These are phyloP conservation scores for Hanseniaspora mollemarum DNA, from an alignment of 805 yeast genomes.

Conservation along the genomic window DNA sequence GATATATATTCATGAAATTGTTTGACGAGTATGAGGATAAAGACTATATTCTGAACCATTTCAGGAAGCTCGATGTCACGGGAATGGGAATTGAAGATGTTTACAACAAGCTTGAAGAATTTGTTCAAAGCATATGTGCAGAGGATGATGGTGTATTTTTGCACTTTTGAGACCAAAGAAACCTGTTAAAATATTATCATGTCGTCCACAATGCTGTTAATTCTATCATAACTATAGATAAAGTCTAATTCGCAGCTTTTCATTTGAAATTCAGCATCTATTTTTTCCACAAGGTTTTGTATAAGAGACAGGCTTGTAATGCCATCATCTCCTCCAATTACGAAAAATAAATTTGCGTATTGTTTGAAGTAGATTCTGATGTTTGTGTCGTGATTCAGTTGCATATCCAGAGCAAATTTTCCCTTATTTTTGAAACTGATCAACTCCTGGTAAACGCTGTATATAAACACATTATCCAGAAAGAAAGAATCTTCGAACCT, in stretches of 20 bases:
- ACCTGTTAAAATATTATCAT: neutral
- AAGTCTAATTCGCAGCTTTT: slow-evolving; percentile 2
- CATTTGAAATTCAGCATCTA: slow-evolving; percentile 1
- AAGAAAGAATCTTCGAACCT: neutral
- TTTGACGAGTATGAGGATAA: slow-evolving; percentile 30
- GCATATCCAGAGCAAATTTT: neutral
- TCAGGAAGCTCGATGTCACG: slow-evolving; percentile 51
- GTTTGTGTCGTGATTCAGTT: neutral
- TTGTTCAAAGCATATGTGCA: slow-evolving; percentile 19
- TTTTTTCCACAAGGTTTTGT: slow-evolving; percentile 4
- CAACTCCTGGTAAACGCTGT: neutral
- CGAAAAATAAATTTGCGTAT: slow-evolving; percentile 2
- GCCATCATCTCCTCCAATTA: neutral
- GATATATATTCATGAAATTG: slow-evolving; percentile 43
- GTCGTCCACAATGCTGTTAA: neutral
- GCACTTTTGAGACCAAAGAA: neutral
- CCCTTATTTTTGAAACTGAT: neutral
- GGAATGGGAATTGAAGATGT: slow-evolving; percentile 49
- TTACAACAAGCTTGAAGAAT: slow-evolving; percentile 34
- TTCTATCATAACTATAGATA: neutral
- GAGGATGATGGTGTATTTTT: neutral
- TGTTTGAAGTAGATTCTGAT: neutral
- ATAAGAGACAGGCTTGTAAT: neutral
- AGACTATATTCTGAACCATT: slow-evolving; percentile 21
- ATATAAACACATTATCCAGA: neutral